Evolutionary conservation across 1,139 yeast genomes (phyloP).

Genomic region (Arxiozyma bovina): DNA sequence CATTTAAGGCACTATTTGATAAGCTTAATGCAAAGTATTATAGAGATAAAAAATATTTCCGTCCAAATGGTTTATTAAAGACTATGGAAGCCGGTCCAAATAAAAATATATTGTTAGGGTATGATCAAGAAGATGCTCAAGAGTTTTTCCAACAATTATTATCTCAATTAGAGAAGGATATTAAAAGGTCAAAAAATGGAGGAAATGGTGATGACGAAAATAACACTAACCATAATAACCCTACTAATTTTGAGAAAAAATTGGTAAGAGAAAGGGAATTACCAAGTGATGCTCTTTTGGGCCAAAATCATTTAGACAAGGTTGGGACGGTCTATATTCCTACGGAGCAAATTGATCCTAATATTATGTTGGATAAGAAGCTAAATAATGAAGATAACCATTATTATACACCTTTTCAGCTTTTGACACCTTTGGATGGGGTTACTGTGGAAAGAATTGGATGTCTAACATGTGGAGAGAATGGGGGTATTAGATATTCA

Average conservation of each 20-base stretch:
- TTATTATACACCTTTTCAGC: constrained; percentile 40
- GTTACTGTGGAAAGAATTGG: constrained; percentile 80
- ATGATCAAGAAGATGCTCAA: constrained; percentile 90
- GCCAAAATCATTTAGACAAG: constrained; percentile 44
- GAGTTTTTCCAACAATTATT: constrained; percentile 80
- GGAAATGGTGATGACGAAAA: constrained; percentile 3
- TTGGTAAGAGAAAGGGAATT: constrained; percentile 25
- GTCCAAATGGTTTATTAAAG: constrained; percentile 53
- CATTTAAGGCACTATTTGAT: constrained; percentile 42
- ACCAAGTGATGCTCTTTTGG: constrained; percentile 32
- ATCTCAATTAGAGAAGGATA: constrained; percentile 61
- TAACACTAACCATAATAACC: neutral
- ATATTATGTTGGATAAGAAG: constrained; percentile 30
- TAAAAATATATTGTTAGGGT: constrained; percentile 65
- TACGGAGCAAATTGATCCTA: constrained; percentile 65
- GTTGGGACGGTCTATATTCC: constrained; percentile 61
- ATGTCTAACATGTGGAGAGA: constrained; percentile 82
- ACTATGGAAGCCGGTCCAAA: constrained; percentile 74
- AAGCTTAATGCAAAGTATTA: constrained; percentile 48
- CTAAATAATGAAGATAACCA: constrained; percentile 30
- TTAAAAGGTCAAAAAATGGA: constrained; percentile 16
- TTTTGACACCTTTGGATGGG: constrained; percentile 87
- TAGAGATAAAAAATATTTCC: constrained; percentile 47
- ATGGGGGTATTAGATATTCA: constrained; percentile 81
- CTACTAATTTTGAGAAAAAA: constrained; percentile 5